phyloP scores from a whole-genome alignment of 139 green algal species.

The Ettlia oleoabundans region DNA sequence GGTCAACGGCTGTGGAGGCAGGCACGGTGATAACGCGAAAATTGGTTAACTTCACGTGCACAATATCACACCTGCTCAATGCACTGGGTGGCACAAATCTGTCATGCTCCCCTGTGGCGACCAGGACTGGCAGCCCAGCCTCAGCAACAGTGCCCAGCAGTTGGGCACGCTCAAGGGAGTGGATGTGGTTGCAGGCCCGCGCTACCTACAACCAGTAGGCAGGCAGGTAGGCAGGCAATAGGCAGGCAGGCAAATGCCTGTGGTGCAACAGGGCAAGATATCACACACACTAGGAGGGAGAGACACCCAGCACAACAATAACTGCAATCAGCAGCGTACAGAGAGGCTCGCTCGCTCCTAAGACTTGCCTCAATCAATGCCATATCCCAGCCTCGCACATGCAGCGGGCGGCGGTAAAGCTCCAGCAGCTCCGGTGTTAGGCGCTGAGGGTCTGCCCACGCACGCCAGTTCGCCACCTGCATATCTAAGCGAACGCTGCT shows the following conservation, averaged over 20 bases:
- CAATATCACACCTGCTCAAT: slow-evolving; percentile 23
- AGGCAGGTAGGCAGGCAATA: background rate
- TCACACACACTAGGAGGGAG: too few relatives aligned
- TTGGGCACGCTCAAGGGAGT: slow-evolving; percentile 11
- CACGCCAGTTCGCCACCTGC: slow-evolving; percentile 69
- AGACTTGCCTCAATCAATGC: slow-evolving; percentile 63
- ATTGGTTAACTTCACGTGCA: too few relatives aligned
- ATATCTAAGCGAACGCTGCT: too few relatives aligned
- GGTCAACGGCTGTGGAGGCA: too few relatives aligned
- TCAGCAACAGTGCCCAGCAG: slow-evolving; percentile 6
- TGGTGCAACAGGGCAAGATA: too few relatives aligned
- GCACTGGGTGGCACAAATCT: slow-evolving; percentile 52
- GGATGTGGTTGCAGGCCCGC: slow-evolving; percentile 4
- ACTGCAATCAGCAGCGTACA: too few relatives aligned
- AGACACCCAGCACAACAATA: too few relatives aligned
- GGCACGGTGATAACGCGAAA: too few relatives aligned
- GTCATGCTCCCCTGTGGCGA: slow-evolving; percentile 57
- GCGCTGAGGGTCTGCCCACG: slow-evolving; percentile 67
- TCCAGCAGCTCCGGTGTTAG: slow-evolving; percentile 69
- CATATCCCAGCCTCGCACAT: slow-evolving; percentile 70
- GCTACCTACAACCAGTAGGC: slow-evolving; percentile 12
- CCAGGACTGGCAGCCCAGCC: background rate
- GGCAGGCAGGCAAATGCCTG: background rate
- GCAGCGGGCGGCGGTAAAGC: slow-evolving; percentile 75
- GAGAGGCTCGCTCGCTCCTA: too few relatives aligned